Percentiles rank a stretch among this genome's conserved stretches.
Conservation (phyloP, 1,139 yeast species). For the Candida pseudoviswanathii region DNA sequence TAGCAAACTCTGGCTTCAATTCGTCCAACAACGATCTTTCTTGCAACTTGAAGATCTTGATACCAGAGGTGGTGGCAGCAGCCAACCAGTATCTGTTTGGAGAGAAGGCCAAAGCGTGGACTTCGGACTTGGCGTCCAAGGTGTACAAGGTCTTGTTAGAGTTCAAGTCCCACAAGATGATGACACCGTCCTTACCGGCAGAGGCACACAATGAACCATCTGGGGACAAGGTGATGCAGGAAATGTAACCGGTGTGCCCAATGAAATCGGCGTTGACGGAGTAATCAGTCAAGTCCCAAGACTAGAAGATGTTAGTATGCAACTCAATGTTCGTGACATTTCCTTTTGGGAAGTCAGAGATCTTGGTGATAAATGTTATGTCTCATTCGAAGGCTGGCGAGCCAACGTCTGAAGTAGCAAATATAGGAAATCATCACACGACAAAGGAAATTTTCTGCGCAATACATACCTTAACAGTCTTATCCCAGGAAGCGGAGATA, state of each 20-base stretch:
- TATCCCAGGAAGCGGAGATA: slow-evolving; percentile 99
- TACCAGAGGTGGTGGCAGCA: slow-evolving; percentile 98
- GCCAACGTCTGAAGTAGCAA: slow-evolving; percentile 99
- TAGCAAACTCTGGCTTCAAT: slow-evolving; percentile 97
- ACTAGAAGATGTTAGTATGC: slow-evolving; percentile 50
- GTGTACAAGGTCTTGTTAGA: slow-evolving; percentile 89
- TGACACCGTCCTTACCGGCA: slow-evolving; percentile 99
- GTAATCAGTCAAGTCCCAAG: slow-evolving; percentile 92
- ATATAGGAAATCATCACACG: slow-evolving; percentile 72
- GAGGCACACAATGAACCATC: slow-evolving; percentile 99
- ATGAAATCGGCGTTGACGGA: slow-evolving; percentile 92
- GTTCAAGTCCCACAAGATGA: slow-evolving; percentile 98
- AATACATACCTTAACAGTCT: slow-evolving; percentile 94
- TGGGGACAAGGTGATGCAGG: slow-evolving; percentile 97
- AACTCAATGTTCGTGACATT: neutral
- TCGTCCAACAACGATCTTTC: slow-evolving; percentile 95
- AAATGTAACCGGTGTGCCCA: slow-evolving; percentile 99
- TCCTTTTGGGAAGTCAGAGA: slow-evolving; percentile 67
- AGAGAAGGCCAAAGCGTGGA: slow-evolving; percentile 98
- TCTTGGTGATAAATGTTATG: slow-evolving; percentile 93
- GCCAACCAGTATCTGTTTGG: slow-evolving; percentile 99
- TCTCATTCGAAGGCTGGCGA: slow-evolving; percentile 79
- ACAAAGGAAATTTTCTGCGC: slow-evolving; percentile 7
- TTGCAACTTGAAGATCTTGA: slow-evolving; percentile 98
- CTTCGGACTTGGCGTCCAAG: slow-evolving; percentile 94